Conservation (phyloP, 2,329 filamentous ascomycete species). For the Ambrosiella beaveri region DNA sequence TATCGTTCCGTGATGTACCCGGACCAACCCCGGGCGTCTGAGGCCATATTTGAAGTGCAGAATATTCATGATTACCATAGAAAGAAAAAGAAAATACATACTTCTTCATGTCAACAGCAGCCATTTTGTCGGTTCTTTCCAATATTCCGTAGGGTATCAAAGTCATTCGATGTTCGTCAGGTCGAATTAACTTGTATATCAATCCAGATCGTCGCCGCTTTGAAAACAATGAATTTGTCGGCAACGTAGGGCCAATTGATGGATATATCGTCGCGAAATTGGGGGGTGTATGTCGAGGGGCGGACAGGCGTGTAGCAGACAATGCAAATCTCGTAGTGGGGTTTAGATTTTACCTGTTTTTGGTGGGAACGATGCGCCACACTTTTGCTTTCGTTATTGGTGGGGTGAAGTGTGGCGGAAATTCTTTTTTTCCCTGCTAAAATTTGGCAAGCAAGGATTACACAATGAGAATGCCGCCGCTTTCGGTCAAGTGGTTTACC, state of each 20-base stretch:
- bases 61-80: too few relatives aligned
- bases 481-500: too few relatives aligned
- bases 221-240: not conserved
- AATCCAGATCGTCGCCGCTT: not conserved
- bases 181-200: too few relatives aligned
- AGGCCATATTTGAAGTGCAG: too few relatives aligned
- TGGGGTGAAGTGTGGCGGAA: not conserved
- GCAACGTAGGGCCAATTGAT: not conserved
- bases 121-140: conserved; percentile 1
- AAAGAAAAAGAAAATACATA: not conserved
- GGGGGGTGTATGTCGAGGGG: too few relatives aligned
- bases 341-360: not conserved
- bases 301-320: not conserved
- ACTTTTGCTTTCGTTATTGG: not conserved
- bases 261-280: too few relatives aligned
- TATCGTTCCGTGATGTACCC: too few relatives aligned
- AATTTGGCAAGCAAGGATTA: not conserved
- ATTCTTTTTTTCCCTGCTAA: not conserved
- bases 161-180: not conserved
- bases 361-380: not conserved
- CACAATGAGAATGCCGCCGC: too few relatives aligned
- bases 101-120: conserved; percentile 5
- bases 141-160: not conserved
- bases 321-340: not conserved
- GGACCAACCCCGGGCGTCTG: too few relatives aligned